Evolutionary conservation across 164 flowering plant species (phyloP).

Genomic region (Sedum album): DNA sequence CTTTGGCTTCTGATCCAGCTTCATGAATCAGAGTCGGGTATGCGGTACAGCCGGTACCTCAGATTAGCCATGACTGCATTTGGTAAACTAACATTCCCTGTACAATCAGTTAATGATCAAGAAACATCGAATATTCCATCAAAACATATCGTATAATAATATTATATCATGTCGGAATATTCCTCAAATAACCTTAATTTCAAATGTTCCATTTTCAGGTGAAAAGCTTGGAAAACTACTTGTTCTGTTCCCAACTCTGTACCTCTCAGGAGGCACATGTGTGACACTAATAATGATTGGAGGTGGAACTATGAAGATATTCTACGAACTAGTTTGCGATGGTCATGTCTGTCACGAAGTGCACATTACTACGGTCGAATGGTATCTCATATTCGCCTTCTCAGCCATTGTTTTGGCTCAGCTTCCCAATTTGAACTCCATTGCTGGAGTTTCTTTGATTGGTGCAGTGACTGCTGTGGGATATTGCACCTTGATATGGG

Average conservation of each 20-base stretch:
- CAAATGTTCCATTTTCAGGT: conserved; percentile 22
- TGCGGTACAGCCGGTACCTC: conserved; percentile 50
- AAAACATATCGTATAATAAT: no score
- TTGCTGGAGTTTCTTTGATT: conserved; percentile 49
- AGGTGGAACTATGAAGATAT: conserved; percentile 35
- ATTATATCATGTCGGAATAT: no score
- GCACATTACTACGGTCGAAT: conserved; percentile 30
- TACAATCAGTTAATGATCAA: no score
- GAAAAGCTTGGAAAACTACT: conserved; percentile 42
- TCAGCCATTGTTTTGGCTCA: conserved; percentile 41
- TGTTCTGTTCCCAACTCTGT: conserved; percentile 48
- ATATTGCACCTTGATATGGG: conserved; percentile 49
- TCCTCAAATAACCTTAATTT: background rate
- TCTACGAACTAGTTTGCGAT: conserved; percentile 29
- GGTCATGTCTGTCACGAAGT: background rate
- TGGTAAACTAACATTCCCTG: conserved; percentile 20
- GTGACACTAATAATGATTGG: conserved; percentile 48
- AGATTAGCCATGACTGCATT: conserved; percentile 52
- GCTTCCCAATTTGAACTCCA: conserved; percentile 60
- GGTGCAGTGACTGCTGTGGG: conserved; percentile 45
- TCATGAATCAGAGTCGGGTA: conserved; percentile 43
- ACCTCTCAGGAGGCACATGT: conserved; percentile 59
- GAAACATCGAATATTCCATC: background rate
- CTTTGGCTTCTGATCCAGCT: conserved; percentile 44
- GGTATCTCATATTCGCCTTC: conserved; percentile 45